Evolutionary conservation across 768 basidiomycete genomes (phyloP), one percentile per base, ranked within the genome.

Genomic region (Lactarius pseudohatsudake): DNA sequence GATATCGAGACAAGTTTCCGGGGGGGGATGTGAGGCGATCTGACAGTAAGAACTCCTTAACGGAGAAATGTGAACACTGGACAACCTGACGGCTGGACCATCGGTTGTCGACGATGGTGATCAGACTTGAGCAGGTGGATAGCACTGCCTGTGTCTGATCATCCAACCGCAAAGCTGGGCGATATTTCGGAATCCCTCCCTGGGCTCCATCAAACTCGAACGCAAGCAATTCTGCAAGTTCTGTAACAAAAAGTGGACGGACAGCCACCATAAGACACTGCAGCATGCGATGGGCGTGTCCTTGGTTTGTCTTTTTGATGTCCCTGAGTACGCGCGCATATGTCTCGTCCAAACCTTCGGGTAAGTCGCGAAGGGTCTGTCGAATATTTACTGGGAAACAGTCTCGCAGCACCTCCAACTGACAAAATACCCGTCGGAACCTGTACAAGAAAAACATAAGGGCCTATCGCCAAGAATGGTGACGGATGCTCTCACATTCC

Each of bases 341-440:
- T 2, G 47, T 47, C 9, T 47, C n/a, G 47, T 47, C 47, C 11
- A 47, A 47, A 4, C 10, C 11, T 11, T 47, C 4, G n/a, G 47
- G 47, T 22, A 47, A 22, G 10, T n/a, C 20, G 45, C n/a, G 7
- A 47, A 47, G 41, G n/a, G 45, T 47, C 45, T 22, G 45, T 2
- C 45, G 45, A 47, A 47, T 13, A 50, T 13, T 50, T 50, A 22
- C 47, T 13, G 47, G 47, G 11, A 50, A 13, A 26, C 47, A 50
- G 22, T 50, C 22, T 22, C 10, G 47, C 22, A 50, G 26, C 13
- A 53, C 26, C 15, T 26, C 50, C 6, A 53, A 26, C 2, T 53
- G 50, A 53, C 50, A 53, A 13, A 53, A 53, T 53, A 53, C 26
- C 50, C 50, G 26, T 26, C 50, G 50, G 50, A 53, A 53, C 50